Evolutionary conservation across 176 grass and related monocot species (phyloP), one percentile per base, ranked within the genome.

Genomic region (Canna indica): DNA sequence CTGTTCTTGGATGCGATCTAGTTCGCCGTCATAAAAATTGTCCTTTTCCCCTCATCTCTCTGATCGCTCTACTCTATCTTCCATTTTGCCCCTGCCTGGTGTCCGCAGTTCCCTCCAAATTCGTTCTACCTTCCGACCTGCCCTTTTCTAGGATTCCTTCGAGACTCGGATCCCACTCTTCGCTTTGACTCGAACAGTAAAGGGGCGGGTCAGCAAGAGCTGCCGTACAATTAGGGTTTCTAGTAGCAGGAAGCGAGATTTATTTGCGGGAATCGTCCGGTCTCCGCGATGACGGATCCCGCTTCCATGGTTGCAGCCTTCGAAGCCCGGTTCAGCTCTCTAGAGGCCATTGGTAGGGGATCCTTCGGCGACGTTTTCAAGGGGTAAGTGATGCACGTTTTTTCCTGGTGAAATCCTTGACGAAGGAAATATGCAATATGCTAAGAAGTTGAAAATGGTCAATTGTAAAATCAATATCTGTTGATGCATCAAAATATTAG

Each of bases 291-390:
- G 69, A n/a, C 30, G 26, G 47, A 71, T 35, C 28, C 47, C 46
- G 69, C 30, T 47, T 12, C 47, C 30, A 53, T 71, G 69, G 69
- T 35, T 36, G 46, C 46, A 14, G 46, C 45, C 69, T 22, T 71
- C 18, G 69, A 71, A 35, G 69, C 46, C 46, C 69, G 69, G 35
- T 54, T 71, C 69, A 52, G 1, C 20, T 34, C 18, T 52, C 28
- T 71, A 18, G 69, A 71, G 30, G 44, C 48, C 46, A 71, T 71
- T 5, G 47, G 47, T 27, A 54, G 46, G 42, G 68, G 68, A 53
- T 71, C 69, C 3, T 71, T 71, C 30, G 47, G 46, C 26, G 69
- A 71, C 17, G 69, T 54, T 29, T 71, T 53, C 25, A 53, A 35
- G 48, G 30, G 69, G 47, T 71, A 53, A 70, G 33, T 65, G 22